Base-by-base conservation (phyloP, 2,329 filamentous ascomycete genomes). In the Paracoccidioides brasiliensis region DNA sequence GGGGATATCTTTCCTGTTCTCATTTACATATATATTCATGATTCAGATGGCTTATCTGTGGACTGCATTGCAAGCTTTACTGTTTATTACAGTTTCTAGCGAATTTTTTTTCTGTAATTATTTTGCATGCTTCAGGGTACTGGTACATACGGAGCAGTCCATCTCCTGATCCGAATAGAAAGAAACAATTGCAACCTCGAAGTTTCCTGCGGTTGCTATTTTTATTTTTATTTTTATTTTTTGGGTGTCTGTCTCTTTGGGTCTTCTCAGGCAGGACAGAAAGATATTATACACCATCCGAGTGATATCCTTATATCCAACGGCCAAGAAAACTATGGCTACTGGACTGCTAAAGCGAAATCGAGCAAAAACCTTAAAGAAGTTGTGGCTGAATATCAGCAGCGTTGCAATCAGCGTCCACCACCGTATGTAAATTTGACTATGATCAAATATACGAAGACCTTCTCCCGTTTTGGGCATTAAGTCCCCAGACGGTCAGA, bases 371-470 rank as follows among this genome's bases (percentile, higher is more conserved):
- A 68, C 9, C 65, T 83, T 0, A 62, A 67, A 37, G 72, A 77
- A 56, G 79, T 79, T 32, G 75, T 79, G 5, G 59, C 66, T 22
- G 70, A 76, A 42, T 83, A 83, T 64, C 72, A 69, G 45, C 65
- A 68, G 52, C 74, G 78, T 58, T 81, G 83, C 61, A 65, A 70
- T 2, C 74, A 76, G 54, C 71, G 76, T 57, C 80, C 81, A 1
- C 81, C 81, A 32, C 80, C 80, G 67, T 72, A 63, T 59, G 70
- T 64, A 30, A 55, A n/a, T 38, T 46, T 58, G 78, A 82, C 59
- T 83, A 77, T 58, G 79, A 83, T 66, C 78, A 77, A 59, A 81
- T 84, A 14, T 67, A 81, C 58, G 64, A 75, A 28, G 79, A 83
- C 60, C 64, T 83, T 7, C 66, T 77, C 6, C 79, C 79, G 0